A percentile compares a stretch with the other conserved stretches of the same genome.
phyloP scores from a whole-genome alignment of 768 basidiomycete genomes.

The Leccinum pellstonianum region DNA sequence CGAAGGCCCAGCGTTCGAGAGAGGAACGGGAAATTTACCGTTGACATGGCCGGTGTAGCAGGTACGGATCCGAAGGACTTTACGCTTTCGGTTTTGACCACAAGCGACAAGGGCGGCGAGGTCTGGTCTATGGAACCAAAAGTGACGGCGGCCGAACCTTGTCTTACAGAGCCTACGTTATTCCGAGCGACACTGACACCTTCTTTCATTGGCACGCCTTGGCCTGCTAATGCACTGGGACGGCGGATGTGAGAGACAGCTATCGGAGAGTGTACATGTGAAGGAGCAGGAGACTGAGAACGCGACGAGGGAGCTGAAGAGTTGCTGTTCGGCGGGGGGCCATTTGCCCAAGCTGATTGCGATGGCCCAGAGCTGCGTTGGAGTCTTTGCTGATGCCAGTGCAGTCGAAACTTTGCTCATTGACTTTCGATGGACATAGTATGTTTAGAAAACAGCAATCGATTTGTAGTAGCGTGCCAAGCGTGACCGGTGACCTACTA shows the following conservation, averaged over 20 bases:
- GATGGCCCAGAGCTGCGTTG: constrained; percentile 60
- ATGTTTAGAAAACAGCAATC: constrained; percentile 49
- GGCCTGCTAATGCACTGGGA: constrained; percentile 63
- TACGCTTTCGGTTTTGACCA: constrained; percentile 66
- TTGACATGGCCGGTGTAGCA: constrained; percentile 59
- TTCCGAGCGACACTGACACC: constrained; percentile 70
- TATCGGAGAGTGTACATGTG: constrained; percentile 44
- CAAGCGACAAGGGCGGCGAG: constrained; percentile 66
- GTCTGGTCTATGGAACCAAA: constrained; percentile 91
- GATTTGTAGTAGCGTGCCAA: constrained; percentile 60
- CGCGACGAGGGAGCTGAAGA: constrained; percentile 60
- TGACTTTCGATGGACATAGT: constrained; percentile 44
- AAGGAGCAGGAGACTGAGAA: constrained; percentile 74
- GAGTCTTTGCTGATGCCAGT: constrained; percentile 57
- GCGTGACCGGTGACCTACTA: constrained; percentile 52
- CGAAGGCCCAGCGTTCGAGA: constrained; percentile 40
- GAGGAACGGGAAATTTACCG: constrained; percentile 55
- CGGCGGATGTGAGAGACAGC: constrained; percentile 70
- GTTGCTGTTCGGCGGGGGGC: constrained; percentile 64
- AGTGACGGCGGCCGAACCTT: constrained; percentile 68
- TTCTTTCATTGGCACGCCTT: constrained; percentile 75
- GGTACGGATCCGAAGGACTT: constrained; percentile 83
- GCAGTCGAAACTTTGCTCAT: constrained; percentile 91
- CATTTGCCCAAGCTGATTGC: constrained; percentile 90
- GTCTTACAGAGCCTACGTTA: constrained; percentile 62